These are phyloP conservation scores for Candida manassasensis DNA, from an alignment of 805 yeast genomes.

Conservation along the genomic window DNA sequence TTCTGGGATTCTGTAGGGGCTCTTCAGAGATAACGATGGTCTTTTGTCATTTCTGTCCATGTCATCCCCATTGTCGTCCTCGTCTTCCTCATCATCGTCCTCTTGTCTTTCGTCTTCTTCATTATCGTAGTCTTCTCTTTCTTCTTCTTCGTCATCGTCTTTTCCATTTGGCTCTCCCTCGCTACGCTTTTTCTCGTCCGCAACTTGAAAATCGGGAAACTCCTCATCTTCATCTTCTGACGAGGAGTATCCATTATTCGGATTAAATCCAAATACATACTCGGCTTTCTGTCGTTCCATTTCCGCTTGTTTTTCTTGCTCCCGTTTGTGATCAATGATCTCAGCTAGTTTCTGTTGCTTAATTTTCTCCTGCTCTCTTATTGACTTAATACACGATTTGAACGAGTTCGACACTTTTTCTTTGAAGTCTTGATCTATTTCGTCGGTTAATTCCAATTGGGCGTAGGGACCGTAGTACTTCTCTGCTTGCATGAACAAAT, in stretches of 20 bases:
- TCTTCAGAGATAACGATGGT: too few relatives aligned
- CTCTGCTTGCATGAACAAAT: slow-evolving; percentile 37
- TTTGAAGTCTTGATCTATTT: slow-evolving; percentile 19
- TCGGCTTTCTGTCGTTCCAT: slow-evolving; percentile 9
- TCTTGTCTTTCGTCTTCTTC: slow-evolving; percentile 4
- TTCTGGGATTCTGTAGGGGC: too few relatives aligned
- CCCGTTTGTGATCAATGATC: slow-evolving; percentile 4
- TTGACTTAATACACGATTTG: slow-evolving; percentile 26
- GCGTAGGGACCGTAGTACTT: slow-evolving; percentile 36
- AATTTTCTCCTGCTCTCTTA: slow-evolving; percentile 29
- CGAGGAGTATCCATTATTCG: slow-evolving; percentile 10
- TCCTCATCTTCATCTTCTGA: slow-evolving; percentile 13
- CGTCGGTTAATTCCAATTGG: slow-evolving; percentile 15
- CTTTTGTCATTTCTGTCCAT: not conserved
- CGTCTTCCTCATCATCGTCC: slow-evolving; percentile 6
- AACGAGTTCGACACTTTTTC: slow-evolving; percentile 23
- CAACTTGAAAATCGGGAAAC: slow-evolving; percentile 6
- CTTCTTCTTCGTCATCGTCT: slow-evolving; percentile 5
- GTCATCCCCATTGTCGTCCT: not conserved
- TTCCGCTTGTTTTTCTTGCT: slow-evolving; percentile 6
- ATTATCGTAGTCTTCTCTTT: slow-evolving; percentile 9
- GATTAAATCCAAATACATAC: slow-evolving; percentile 11
- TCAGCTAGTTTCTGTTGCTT: slow-evolving; percentile 14
- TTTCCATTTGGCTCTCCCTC: slow-evolving; percentile 5
- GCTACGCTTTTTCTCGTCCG: not conserved